Base-by-base conservation (phyloP, 192 early-diverging fungal genomes). In the Backusella psychrophila region DNA sequence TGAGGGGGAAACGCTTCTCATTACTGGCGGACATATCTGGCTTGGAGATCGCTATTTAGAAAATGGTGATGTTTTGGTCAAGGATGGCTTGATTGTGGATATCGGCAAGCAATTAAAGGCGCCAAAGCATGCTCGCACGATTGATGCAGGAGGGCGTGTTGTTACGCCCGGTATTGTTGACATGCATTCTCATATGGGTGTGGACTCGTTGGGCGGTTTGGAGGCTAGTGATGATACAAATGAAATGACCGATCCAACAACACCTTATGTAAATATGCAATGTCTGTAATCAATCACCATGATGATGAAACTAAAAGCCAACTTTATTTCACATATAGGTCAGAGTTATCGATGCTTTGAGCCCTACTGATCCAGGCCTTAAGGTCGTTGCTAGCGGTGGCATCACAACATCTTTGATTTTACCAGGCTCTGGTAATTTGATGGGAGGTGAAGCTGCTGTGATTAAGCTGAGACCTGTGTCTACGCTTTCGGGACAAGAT, bases 161-260 rank as follows among this genome's bases (percentile, higher is more conserved):
- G 80, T 95, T n/a, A 91, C 92, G 9, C 94, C 94, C 19, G 94
- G 94, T 56, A 85, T 95, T 44, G 88, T 95, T 3, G 94, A 94
- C 75, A 90, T 91, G 91, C 86, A 91, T 82, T 83, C 82, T 19
- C 91, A 92, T 76, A 82, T 84, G 36, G 89, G 87, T 12, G 75
- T 86, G 0, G 78, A 81, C 46, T 83, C 79, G 6, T 85, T 83
- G 66, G 89, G 89, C 35, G 81, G 44, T 9, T 74, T 90, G 33
- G 23, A 42, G 0, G 89, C 72, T 2, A 69, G 26, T 19, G 35
- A 33, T 0, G 91, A 92, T 79, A 84, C 78, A 6, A 92, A 92
- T 71, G 91, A 92, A 80, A 80, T 80, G 67, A 77, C 78, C 3
- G 39, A 80, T 34, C 84, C 87, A 4, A 76, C 75, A 9, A 72